phyloP scores from a whole-genome alignment of 306 rosid species.

The Ormosia emarginata region DNA sequence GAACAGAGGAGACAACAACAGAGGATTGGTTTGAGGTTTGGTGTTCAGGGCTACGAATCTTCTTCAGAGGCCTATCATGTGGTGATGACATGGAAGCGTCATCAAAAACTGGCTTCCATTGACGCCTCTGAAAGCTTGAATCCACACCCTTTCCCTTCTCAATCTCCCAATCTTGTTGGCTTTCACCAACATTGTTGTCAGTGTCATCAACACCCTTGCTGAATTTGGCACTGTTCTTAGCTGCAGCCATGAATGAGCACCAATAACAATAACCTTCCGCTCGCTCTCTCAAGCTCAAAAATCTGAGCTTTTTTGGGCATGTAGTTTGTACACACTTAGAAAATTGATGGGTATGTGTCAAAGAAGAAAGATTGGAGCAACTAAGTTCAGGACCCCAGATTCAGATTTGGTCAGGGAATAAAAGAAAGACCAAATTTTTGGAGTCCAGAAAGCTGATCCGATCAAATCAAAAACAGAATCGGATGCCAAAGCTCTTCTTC shows the following conservation, averaged over 20 bases:
- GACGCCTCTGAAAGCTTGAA: slow-evolving; percentile 37
- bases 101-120: slow-evolving; percentile 56
- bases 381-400: slow-evolving; percentile 14
- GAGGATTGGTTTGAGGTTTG: slow-evolving; percentile 33
- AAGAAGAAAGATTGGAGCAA: not conserved
- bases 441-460: slow-evolving; percentile 44
- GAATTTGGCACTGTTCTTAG: slow-evolving; percentile 53
- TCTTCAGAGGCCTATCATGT: slow-evolving; percentile 66
- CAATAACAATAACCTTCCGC: slow-evolving; percentile 7
- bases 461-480: slow-evolving; percentile 53
- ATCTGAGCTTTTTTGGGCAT: not conserved
- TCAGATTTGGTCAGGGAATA: slow-evolving; percentile 6
- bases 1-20: slow-evolving; percentile 1
- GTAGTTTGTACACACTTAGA: not conserved
- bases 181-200: slow-evolving; percentile 13
- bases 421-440: slow-evolving; percentile 19
- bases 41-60: slow-evolving; percentile 61
- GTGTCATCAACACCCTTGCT: slow-evolving; percentile 36
- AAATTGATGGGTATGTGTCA: slow-evolving; percentile 13
- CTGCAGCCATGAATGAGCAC: slow-evolving; percentile 40
- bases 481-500: slow-evolving; percentile 26
- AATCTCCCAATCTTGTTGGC: slow-evolving; percentile 37
- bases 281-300: slow-evolving; percentile 41
- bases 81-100: slow-evolving; percentile 46
- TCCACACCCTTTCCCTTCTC: slow-evolving; percentile 35